phyloP scores from a whole-genome alignment of 1,284 basidiomycete species.

The Cerioporus squamosus region DNA sequence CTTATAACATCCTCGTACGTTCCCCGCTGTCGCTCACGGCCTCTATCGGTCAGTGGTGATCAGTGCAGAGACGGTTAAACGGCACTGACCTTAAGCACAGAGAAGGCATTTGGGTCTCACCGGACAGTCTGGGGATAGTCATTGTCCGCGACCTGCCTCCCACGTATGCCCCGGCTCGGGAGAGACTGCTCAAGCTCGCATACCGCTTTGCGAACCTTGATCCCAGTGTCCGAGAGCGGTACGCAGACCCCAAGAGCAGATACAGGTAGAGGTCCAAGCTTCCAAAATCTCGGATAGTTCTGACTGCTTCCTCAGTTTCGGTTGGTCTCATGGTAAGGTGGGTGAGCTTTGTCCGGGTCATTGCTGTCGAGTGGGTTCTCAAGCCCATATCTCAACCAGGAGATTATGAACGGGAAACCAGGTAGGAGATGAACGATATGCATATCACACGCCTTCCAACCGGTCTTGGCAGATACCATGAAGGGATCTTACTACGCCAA shows the following conservation, averaged over 20 bases:
- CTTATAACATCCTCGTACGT: slow-evolving; percentile 65
- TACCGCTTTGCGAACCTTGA: slow-evolving; percentile 77
- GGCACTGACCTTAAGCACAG: slow-evolving; percentile 39
- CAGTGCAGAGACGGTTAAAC: background rate
- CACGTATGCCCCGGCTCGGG: slow-evolving; percentile 64
- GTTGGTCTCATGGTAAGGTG: slow-evolving; percentile 93
- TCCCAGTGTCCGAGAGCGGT: slow-evolving; percentile 65
- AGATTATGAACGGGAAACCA: slow-evolving; percentile 93
- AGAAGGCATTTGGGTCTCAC: slow-evolving; percentile 82
- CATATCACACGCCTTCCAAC: background rate
- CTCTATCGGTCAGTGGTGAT: slow-evolving; percentile 58
- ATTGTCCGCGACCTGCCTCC: slow-evolving; percentile 80
- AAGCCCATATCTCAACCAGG: slow-evolving; percentile 44
- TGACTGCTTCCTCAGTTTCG: slow-evolving; percentile 59
- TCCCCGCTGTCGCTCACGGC: slow-evolving; percentile 60
- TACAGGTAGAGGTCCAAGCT: slow-evolving; percentile 58
- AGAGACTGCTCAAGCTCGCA: slow-evolving; percentile 72
- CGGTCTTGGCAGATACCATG: slow-evolving; percentile 64
- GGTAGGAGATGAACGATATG: slow-evolving; percentile 42
- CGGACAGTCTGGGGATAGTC: slow-evolving; percentile 79
- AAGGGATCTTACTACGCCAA: slow-evolving; percentile 96
- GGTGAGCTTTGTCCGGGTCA: background rate
- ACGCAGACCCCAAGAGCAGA: slow-evolving; percentile 67
- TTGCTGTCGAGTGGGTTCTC: background rate
- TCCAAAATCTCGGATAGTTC: background rate